Evolutionary conservation across 2,329 filamentous ascomycete species (phyloP), one percentile per base, ranked within the genome.

Genomic region (Macroventuria anomochaeta): DNA sequence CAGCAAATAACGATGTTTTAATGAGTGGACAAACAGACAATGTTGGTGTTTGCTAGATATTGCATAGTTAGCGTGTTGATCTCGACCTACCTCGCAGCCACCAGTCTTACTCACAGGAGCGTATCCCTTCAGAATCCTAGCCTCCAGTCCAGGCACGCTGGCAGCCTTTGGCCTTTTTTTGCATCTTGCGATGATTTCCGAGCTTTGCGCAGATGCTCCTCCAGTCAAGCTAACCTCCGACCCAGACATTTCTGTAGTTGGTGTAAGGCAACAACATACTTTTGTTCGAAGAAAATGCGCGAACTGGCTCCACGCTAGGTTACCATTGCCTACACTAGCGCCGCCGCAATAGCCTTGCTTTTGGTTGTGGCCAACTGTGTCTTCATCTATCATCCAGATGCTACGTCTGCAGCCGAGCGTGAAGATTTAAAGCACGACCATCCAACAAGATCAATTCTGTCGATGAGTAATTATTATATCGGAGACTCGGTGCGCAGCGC

Each of bases 171-270:
- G 28, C 28, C 28, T 12, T 3, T 29, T 29, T n/a, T n/a, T n/a
- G n/a, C n/a, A 29, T 29, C 28, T 29, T 37, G 11, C 15, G 20
- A 46, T 46, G 42, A 4, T 23, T 7, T 38, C 34, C 8, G 11
- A 25, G 3, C 18, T 49, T 4, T 49, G 46, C 25, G 38, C 38
- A 23, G 23, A 42, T n/a, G 38, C 7, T 29, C 31, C 46, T 20
- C 46, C 47, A 18, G n/a, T 11, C 10, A 13, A 43, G 29, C 15
- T 43, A 25, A 39, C 47, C 3, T 32, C 47, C 3, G 39, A 51
- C 15, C 47, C 47, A 12, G 47, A 51, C 18, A 51, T 51, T 5
- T 51, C 47, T 33, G 47, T 39, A 13, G 43, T 51, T 20, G 47
- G 47, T 12, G 47, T 43, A 51, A 18, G 47, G 10, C 13, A n/a